phyloP scores from a whole-genome alignment of 2,329 filamentous ascomycete species.

The Pseudogymnoascus sp. region DNA sequence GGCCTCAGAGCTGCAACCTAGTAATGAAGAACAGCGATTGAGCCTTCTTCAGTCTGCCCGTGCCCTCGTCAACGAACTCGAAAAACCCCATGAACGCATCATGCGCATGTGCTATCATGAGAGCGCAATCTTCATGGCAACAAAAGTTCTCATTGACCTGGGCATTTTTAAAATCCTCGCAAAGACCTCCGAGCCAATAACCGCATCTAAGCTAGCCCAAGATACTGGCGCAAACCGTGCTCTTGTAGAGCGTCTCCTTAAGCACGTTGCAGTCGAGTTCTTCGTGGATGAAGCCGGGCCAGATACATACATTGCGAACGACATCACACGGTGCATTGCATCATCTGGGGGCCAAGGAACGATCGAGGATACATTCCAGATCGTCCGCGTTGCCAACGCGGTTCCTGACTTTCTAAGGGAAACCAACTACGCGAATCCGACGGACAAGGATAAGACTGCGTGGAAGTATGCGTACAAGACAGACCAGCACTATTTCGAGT shows the following conservation, averaged over 20 bases:
- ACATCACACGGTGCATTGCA: conserved; percentile 6
- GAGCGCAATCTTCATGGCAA: conserved; percentile 2
- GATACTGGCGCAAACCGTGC: conserved; percentile 6
- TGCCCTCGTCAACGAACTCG: conserved; percentile 3
- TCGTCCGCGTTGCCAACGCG: background rate
- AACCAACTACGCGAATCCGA: conserved; percentile 8
- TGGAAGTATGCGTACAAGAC: conserved; percentile 11
- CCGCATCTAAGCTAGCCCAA: conserved; percentile 5
- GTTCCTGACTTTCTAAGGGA: conserved; percentile 1
- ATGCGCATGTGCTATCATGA: conserved; percentile 11
- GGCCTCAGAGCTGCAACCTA: background rate
- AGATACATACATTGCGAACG: conserved; percentile 4
- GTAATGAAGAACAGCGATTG: background rate
- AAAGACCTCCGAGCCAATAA: background rate
- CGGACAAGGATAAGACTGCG: conserved; percentile 9
- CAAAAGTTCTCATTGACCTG: background rate
- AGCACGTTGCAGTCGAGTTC: conserved; percentile 4
- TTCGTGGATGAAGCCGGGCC: conserved; percentile 4
- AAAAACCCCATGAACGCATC: conserved; percentile 8
- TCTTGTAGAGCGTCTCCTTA: conserved; percentile 6
- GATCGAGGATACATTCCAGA: conserved; percentile 6
- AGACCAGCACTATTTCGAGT: conserved; percentile 8
- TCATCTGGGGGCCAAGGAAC: background rate
- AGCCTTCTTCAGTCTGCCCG: conserved; percentile 2
- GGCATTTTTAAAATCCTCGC: conserved; percentile 7